Conservation (phyloP, 345 rosid species). For the Angophora floribunda region DNA sequence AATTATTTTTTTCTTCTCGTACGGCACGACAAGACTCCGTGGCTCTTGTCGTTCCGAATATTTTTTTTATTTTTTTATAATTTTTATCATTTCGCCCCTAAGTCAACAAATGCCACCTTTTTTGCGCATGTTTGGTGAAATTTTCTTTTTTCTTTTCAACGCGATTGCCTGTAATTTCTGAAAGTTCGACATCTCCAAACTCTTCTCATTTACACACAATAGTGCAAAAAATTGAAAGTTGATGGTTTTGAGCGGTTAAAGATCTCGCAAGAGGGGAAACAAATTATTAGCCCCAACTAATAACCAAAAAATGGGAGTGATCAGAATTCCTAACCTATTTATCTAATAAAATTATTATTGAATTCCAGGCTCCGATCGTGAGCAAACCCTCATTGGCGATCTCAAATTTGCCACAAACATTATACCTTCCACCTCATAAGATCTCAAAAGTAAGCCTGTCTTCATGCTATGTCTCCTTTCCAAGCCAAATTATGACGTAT, state of each 20-base stretch:
- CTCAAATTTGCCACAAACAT: not conserved
- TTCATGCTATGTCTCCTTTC: not conserved
- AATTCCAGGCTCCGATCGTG: not conserved
- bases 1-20: not conserved
- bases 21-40: not conserved
- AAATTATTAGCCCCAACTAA: not conserved
- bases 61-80: not conserved
- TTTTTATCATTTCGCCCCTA: not conserved
- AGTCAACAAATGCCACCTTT: not conserved
- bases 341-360: not conserved
- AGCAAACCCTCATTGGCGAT: not conserved
- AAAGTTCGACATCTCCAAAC: not conserved
- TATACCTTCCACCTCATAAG: not conserved
- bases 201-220: not conserved
- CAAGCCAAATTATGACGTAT: not conserved
- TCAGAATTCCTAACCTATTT: not conserved
- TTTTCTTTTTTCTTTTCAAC: fast-evolving
- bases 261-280: not conserved
- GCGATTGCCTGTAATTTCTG: fast-evolving
- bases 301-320: too few species aligned
- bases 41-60: not conserved
- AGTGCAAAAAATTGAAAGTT: not conserved
- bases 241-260: not conserved
- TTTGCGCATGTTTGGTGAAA: not conserved
- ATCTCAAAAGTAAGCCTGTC: not conserved